Conservation (phyloP, 2,329 filamentous ascomycete species). For the Tetracladium maxilliforme region DNA sequence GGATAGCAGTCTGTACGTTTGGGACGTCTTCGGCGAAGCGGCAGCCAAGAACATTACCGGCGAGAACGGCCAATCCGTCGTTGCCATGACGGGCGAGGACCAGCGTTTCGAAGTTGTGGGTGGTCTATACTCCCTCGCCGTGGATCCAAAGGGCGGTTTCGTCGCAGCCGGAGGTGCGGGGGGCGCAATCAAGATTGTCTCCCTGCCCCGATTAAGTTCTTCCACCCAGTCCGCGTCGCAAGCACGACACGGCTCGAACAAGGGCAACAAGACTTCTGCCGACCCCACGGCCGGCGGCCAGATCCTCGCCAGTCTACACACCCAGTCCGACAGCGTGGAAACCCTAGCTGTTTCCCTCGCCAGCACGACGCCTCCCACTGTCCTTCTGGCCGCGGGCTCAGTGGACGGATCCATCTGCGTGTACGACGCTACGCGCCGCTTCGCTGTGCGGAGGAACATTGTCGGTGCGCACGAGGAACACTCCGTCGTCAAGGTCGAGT, state of each 20-base stretch:
- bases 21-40: slow-evolving; percentile 76
- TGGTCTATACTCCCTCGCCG: slow-evolving; percentile 74
- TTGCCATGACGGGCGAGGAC: slow-evolving; percentile 66
- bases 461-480: slow-evolving; percentile 74
- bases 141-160: slow-evolving; percentile 67
- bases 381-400: slow-evolving; percentile 47
- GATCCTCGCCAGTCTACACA: slow-evolving; percentile 72
- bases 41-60: slow-evolving; percentile 43
- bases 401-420: slow-evolving; percentile 70
- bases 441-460: slow-evolving; percentile 74
- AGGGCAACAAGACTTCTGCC: slow-evolving; percentile 16
- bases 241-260: slow-evolving; percentile 9
- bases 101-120: slow-evolving; percentile 87
- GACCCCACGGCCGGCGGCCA: slow-evolving; percentile 32
- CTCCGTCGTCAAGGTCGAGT: slow-evolving; percentile 86
- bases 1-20: slow-evolving; percentile 79
- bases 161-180: slow-evolving; percentile 79
- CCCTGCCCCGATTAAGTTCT: slow-evolving; percentile 48
- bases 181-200: slow-evolving; percentile 73
- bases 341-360: slow-evolving; percentile 59
- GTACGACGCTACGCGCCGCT: slow-evolving; percentile 75
- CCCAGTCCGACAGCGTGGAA: slow-evolving; percentile 69
- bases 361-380: slow-evolving; percentile 37
- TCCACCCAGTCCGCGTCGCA: slow-evolving; percentile 9
- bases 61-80: slow-evolving; percentile 46